phyloP scores from a whole-genome alignment of 345 rosid genomes.

The Eucalyptus cladocalyx region DNA sequence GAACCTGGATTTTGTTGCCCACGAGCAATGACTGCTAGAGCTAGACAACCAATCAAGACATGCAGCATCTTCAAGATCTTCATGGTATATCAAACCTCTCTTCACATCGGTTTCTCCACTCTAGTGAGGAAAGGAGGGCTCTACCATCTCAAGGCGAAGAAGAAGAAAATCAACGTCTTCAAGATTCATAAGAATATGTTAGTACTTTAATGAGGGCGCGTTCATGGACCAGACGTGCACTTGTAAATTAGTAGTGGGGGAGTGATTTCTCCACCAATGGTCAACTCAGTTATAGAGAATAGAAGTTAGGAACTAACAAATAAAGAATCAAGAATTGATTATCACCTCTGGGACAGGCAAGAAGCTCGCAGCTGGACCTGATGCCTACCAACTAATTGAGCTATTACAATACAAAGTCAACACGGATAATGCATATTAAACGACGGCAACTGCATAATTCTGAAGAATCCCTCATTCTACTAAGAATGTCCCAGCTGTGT shows the following conservation, averaged over 20 bases:
- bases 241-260: not conserved
- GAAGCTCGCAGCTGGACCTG: not conserved
- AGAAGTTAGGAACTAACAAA: not conserved
- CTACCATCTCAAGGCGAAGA: not conserved
- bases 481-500: no score
- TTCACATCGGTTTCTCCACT: not conserved
- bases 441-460: no score
- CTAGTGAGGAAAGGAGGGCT: no score
- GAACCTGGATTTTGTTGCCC: no score
- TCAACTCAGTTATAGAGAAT: not conserved
- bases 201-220: not conserved
- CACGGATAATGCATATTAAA: no score
- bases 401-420: not conserved
- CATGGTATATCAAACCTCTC: not conserved
- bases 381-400: not conserved
- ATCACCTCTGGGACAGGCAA: not conserved
- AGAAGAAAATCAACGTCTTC: no score
- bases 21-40: no score
- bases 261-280: not conserved
- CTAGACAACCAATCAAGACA: not conserved
- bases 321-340: not conserved
- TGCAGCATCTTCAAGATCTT: not conserved
- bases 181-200: not conserved
- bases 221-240: not conserved
- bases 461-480: no score